These are phyloP conservation scores for Coemansia sp. DNA, from an alignment of 192 early-diverging fungal genomes.

Conservation along the genomic window DNA sequence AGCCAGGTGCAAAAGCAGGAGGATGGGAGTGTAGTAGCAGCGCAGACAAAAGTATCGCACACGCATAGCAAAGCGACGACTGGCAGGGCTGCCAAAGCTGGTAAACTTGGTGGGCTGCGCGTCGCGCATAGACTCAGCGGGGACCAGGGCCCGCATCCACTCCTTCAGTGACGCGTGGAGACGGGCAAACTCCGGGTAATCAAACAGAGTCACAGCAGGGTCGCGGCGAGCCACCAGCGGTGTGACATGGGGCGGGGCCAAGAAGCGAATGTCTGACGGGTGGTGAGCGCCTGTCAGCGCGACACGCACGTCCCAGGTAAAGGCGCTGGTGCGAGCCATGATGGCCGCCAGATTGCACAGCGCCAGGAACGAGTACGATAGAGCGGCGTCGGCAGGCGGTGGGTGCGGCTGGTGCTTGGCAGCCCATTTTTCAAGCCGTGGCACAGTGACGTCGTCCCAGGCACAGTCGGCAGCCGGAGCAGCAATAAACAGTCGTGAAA, in stretches of 20 bases:
- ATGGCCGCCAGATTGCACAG: constrained; percentile 40
- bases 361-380: constrained; percentile 46
- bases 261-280: constrained; percentile 26
- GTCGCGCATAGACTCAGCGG: constrained; percentile 25
- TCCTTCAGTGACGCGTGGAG: constrained; percentile 24
- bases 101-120: constrained; percentile 13
- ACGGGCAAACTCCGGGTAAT: constrained; percentile 36
- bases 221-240: constrained; percentile 1
- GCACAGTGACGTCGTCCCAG: constrained; percentile 52
- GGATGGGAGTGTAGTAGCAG: constrained; percentile 35
- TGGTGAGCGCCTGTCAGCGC: constrained; percentile 13
- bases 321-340: constrained; percentile 38
- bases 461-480: constrained; percentile 40
- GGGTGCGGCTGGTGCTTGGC: constrained; percentile 30
- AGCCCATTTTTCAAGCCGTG: constrained; percentile 45
- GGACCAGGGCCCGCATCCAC: constrained; percentile 37
- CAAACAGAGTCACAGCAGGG: constrained; percentile 23
- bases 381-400: constrained; percentile 21
- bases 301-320: constrained; percentile 41
- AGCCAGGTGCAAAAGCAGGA: constrained; percentile 39
- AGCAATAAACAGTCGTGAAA: constrained; percentile 33
- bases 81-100: constrained; percentile 29
- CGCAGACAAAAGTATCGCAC: constrained; percentile 49
- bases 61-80: constrained; percentile 46
- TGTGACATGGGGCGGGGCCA: constrained; percentile 5